Percentiles rank a stretch among this genome's conserved stretches.
Conservation (phyloP, 2,329 filamentous ascomycete species). For the Colletotrichum trifolii region DNA sequence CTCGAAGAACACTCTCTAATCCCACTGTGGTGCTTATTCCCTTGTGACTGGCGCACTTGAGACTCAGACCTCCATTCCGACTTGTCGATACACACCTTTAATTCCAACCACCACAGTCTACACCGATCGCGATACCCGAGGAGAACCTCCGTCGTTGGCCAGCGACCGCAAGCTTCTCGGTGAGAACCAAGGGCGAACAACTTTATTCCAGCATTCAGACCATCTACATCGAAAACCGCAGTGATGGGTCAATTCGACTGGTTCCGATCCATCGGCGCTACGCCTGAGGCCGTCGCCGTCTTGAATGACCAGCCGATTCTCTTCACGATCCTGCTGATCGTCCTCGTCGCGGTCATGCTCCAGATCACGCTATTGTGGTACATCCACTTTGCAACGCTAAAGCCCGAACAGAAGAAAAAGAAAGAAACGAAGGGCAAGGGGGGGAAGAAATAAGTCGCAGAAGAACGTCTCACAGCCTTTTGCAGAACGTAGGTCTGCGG, state of each 20-base stretch:
- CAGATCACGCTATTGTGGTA: conserved; percentile 64
- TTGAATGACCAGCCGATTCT: conserved; percentile 71
- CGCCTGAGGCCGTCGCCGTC: conserved; percentile 66
- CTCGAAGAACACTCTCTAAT: conserved; percentile 30
- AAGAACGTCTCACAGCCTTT: neutral
- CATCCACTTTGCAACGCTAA: conserved; percentile 70
- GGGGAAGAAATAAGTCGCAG: conserved; percentile 38
- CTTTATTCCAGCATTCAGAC: neutral
- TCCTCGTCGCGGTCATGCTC: conserved; percentile 60
- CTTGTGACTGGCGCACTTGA: conserved; percentile 39
- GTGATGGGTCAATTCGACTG: conserved; percentile 67
- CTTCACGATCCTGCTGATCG: conserved; percentile 67
- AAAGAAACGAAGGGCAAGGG: conserved; percentile 56
- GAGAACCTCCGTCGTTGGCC: neutral
- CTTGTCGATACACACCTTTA: conserved; percentile 29
- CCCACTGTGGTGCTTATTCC: conserved; percentile 30
- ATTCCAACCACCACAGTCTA: conserved; percentile 24
- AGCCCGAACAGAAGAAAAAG: conserved; percentile 69
- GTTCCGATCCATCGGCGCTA: conserved; percentile 67
- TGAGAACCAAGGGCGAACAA: neutral
- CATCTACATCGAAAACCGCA: neutral
- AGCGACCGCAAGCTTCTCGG: neutral
- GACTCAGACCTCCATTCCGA: conserved; percentile 31
- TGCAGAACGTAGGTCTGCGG: neutral
- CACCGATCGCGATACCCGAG: conserved; percentile 18